Evolutionary conservation across 139 green algal species (phyloP), one percentile per base, ranked within the genome.

Genomic region (Picochlorum sp.): DNA sequence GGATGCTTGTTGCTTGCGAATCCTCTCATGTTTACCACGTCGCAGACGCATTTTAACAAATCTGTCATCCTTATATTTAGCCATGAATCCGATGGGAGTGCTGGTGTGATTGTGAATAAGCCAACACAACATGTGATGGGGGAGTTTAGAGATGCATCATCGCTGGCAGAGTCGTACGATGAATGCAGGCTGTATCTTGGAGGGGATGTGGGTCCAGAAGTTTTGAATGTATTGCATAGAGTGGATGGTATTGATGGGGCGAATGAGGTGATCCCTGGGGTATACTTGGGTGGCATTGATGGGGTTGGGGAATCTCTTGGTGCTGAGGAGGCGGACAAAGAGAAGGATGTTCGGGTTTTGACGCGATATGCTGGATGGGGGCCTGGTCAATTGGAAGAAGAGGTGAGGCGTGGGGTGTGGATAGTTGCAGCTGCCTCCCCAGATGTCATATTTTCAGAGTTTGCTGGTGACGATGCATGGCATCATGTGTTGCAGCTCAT

Each of bases 71-170:
- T 93, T 21, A 18, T 95, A 10, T 75, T 89, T n/a, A 64, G 73
- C 4, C 86, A 94, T 71, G 62, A 66, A n/a, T 52, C 80, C 4
- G 49, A 63, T 8, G 78, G 77, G 26, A 82, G 61, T 20, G 75
- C 75, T 18, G 90, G 90, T 0, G 26, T 96, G 20, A 95, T 96
- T 23, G 68, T 96, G 15, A 95, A 95, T 79, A 77, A 67, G 21
- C 84, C 84, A 11, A 86, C 81, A 10, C 62, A 85, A 52, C 77
- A 77, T 65, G 45, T 37, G 18, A 61, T 90, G 18, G 60, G 67
- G 6, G 45, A 81, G 60, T 18, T 91, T 6, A 31, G n/a, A 5
- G 14, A 59, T 37, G 57, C 74, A 16, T 73, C 74, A 23, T 28
- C 34, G n/a, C 51, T 86, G 5, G 57, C 54, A 47, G 71, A 72